Base-by-base conservation (phyloP, 768 basidiomycete species). In the Rhodotorula toruloides region DNA sequence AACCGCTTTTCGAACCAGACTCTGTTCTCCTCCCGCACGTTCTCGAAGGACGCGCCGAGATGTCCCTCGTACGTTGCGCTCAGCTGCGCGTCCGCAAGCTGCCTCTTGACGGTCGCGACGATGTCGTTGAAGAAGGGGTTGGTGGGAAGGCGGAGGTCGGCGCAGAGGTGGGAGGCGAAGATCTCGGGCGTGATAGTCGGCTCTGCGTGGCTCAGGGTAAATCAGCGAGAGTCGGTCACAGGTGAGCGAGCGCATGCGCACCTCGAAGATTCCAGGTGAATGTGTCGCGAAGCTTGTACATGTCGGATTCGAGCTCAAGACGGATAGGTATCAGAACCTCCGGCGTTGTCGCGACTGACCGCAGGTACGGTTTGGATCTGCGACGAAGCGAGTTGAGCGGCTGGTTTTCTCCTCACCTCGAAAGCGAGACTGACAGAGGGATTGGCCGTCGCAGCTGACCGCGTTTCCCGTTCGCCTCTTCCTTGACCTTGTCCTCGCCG, bases 201-300 rank as follows among this genome's bases (percentile, higher is more conserved):
- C 77, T 98, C 94, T 96, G 71, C 16, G 34, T 5, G 53, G 25
- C 50, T 1, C 37, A 40, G 21, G 1, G 22, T 11, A 58, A 48
- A 53, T 50, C 46, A 48, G 37, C 58, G 37, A 36, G 22, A 55
- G n/a, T 44, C 19, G 43, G 21, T 42, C 44, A 10, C 2, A 17
- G 27, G 54, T 29, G 10, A 25, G 16, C 25, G 13, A 63, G 52
- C 80, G n/a, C n/a, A n/a, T n/a, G n/a, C 84, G n/a, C 61, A 96
- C 93, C 94, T 70, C 88, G 88, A 50, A 93, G 78, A 74, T 99
- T 96, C 96, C 94, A 99, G 50, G 96, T 84, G 78, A 98, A 97
- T 0, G 94, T 91, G 76, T 99, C 96, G 34, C 91, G 85, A 82
- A 97, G 87, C 79, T 87, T 89, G 75, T 89, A 87, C 74, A 90